Evolutionary conservation across 495 filamentous ascomycete genomes (phyloP), one percentile per base, ranked within the genome.

Genomic region (Tuber aestivum): DNA sequence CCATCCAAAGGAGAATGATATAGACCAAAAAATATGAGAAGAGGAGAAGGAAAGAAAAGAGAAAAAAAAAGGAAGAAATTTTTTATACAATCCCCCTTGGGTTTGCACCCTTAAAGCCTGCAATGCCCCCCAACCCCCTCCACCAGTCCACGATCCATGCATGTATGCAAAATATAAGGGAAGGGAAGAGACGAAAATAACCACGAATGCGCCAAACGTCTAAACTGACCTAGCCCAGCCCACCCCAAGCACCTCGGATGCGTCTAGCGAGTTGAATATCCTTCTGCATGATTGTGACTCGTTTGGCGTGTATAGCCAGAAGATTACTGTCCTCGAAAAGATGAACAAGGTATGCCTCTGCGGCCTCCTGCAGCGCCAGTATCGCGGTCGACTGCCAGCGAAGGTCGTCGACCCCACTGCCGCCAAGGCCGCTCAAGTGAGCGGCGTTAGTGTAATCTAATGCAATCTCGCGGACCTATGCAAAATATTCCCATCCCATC

Each of bases 201-300:
- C 56, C 75, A 41, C 41, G 27, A n/a, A n/a, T 23, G 12, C n/a
- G 72, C 44, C 61, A 75, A 45, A 41, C 35, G 8, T 37, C 48
- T 38, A 16, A 32, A 20, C 23, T 21, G 7, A 14, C 50, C 74
- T 82, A 90, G 21, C 90, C 90, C 69, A 90, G 79, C 6, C 90
- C 90, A 40, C 87, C 89, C 90, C 90, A 91, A 40, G 86, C 88
- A 1, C 90, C 90, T 41, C 94, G 88, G 86, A 97, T 96, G 80
- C 94, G 86, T 78, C 94, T 87, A 48, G 94, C 94, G 70, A 97
- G 87, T 83, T 97, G 94, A 69, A 97, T 94, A 84, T 97, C 94
- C 84, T 95, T 96, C 83, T 97, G 94, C 94, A 97, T 97, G 79
- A 98, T 97, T 2, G 95, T 98, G 10, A 98, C 94, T 41, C 95